A percentile compares a stretch with the other conserved stretches of the same genome.
These are phyloP conservation scores for Calonectria pteridis DNA, from an alignment of 2,329 filamentous ascomycete species.

Conservation along the genomic window DNA sequence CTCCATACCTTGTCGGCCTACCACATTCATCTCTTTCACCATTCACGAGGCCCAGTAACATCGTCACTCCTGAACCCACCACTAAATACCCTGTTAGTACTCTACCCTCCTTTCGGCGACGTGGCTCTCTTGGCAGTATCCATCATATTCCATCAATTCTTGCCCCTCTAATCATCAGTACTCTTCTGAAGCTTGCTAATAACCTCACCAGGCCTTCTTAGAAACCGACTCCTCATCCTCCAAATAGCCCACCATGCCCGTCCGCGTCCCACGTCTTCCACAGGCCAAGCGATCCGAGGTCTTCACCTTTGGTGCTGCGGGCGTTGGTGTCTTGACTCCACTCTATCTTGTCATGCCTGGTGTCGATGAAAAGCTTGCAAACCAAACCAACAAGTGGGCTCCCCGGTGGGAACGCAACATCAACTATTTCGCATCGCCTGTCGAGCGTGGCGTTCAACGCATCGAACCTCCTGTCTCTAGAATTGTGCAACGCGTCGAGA, in stretches of 20 bases:
- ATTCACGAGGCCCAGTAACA: background rate
- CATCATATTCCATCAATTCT: background rate
- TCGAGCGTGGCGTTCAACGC: slow-evolving; percentile 61
- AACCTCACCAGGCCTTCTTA: slow-evolving; percentile 1
- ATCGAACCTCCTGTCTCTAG: slow-evolving; percentile 62
- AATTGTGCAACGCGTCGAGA: slow-evolving; percentile 60
- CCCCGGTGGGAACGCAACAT: slow-evolving; percentile 71
- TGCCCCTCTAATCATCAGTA: background rate
- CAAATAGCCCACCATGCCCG: slow-evolving; percentile 58
- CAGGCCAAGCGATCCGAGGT: slow-evolving; percentile 62
- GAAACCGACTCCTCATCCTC: background rate
- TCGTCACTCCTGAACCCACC: background rate
- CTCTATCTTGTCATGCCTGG: slow-evolving; percentile 70
- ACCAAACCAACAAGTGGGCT: slow-evolving; percentile 69
- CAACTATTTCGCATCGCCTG: slow-evolving; percentile 63
- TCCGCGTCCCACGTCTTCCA: slow-evolving; percentile 62
- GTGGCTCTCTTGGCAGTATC: background rate
- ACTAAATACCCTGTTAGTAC: background rate
- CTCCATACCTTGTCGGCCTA: background rate
- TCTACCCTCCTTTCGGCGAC: background rate
- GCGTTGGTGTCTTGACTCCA: slow-evolving; percentile 66
- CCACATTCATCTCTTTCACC: background rate
- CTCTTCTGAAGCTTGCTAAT: background rate
- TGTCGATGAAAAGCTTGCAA: slow-evolving; percentile 65
- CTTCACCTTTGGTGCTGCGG: slow-evolving; percentile 66